Percentiles rank a stretch among this genome's conserved stretches.
phyloP scores from a whole-genome alignment of 2,329 filamentous ascomycete species.

The Aspergillus ibericus region DNA sequence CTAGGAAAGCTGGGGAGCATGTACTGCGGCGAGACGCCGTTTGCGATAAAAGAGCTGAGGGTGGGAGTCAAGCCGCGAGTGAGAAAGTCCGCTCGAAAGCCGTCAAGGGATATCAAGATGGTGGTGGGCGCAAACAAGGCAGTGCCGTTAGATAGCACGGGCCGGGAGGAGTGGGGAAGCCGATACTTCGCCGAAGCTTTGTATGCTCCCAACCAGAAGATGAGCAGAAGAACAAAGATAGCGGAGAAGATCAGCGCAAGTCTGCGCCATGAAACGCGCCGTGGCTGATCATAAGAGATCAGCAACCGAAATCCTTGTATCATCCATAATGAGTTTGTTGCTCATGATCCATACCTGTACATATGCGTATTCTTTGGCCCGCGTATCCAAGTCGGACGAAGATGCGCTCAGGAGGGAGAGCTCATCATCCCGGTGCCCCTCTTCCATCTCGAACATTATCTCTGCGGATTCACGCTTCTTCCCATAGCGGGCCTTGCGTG shows the following conservation, averaged over 20 bases:
- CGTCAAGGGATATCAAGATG: constrained; percentile 89
- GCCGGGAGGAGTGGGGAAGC: constrained; percentile 22
- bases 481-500: constrained; percentile 52
- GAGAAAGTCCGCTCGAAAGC: constrained; percentile 92
- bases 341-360: constrained; percentile 24
- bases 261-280: constrained; percentile 30
- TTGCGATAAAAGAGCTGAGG: constrained; percentile 72
- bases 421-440: constrained; percentile 57
- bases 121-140: constrained; percentile 88
- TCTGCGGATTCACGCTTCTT: constrained; percentile 65
- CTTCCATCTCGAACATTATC: constrained; percentile 89
- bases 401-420: constrained; percentile 14
- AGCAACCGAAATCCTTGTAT: background rate
- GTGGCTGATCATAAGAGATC: constrained; percentile 15
- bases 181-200: constrained; percentile 50
- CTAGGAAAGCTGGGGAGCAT: constrained; percentile 95
- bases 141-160: constrained; percentile 71
- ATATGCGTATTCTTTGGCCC: constrained; percentile 30
- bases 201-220: constrained; percentile 58
- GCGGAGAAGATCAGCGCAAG: constrained; percentile 44
- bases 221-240: constrained; percentile 55
- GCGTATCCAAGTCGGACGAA: constrained; percentile 53
- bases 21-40: constrained; percentile 85
- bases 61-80: constrained; percentile 79
- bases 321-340: background rate